Base-by-base conservation (phyloP, 345 rosid species). In the Corymbia maculata region DNA sequence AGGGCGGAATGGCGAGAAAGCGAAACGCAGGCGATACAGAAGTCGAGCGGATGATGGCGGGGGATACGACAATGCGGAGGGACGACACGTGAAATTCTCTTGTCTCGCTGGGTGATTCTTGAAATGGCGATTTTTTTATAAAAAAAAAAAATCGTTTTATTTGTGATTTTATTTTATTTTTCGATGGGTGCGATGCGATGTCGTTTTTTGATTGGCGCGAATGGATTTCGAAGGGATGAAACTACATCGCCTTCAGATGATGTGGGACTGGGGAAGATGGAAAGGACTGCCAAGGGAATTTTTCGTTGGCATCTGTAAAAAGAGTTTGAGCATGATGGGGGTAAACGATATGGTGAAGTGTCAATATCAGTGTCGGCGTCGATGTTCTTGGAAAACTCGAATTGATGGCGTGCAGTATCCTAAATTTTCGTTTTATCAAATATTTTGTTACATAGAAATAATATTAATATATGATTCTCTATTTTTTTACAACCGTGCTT, bases 1-100 rank as follows among this genome's bases (percentile, higher is more conserved):
- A 26, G 15, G 53, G 87, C 79, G 93, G 87, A 91, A 92, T 7
- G 94, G 49, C 61, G 22, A 44, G 87, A 52, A 52, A 10, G 68
- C 14, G 30, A 79, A 52, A 90, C 8, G 5, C 9, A 13, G 3
- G 82, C 13, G 82, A 9, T 16, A 8, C 80, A 4, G 32, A 68
- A 32, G 80, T 13, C 5, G 57, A 30, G 50, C 86, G 86, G 86
- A 85, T 1, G 86, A 85, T 50, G 86, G 86, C 7, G 86, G 24
- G 32, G 86, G 59, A 75, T 1, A 21, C 12, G 84, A 42, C 84
- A 21, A 19, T 1, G 26, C 2, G 49, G 49, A 21, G 80, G 61
- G 61, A 30, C 19, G 19, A 24, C 79, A 68, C 80, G 80, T 70
- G 80, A 70, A 70, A 70, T 16, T 70, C 45, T 70, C 80, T 2